Base-by-base conservation (phyloP, 2,329 filamentous ascomycete genomes). In the Bipolaris sorokiniana region DNA sequence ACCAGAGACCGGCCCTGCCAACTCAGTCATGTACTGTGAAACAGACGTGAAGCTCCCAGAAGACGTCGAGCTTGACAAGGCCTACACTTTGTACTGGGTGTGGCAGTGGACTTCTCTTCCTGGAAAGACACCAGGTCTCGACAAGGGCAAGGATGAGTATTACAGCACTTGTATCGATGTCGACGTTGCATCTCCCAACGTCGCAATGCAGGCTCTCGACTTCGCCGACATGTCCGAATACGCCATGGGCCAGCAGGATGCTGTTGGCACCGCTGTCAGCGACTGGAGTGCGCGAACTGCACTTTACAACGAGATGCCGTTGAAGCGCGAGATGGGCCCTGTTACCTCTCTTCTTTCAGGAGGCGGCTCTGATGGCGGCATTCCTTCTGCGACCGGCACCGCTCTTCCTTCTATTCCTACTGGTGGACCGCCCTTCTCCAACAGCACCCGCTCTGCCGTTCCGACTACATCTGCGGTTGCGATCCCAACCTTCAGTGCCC, bases 11-110 rank as follows among this genome's bases (percentile, higher is more conserved):
- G 38, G 16, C 18, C 67, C 69, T 7, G 70, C 69, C 33, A 73
- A 76, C 50, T 77, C 78, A 44, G 85, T 89, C 67, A 81, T 93
- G 48, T 88, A 84, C 80, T 98, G 95, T 78, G 93, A 97, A 76
- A 88, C 88, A 34, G 88, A 95, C 70, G 80, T 97, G 46, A 82
- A 88, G 69, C 80, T 99, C 13, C 95, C 95, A 0, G 71, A 80
- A 5, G 84, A 90, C 65, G 80, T 86, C 45, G 76, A 83, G n/a
- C 75, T 81, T 9, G 86, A 87, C 42, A 84, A 87, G 28, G 83
- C 83, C 26, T 91, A 93, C 74, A 94, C 92, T 3, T 78, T 97
- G 49, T 96, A 97, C 81, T 98, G 94, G 94, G 89, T 97, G 44
- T 98, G 95, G 95, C 90, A 96, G 76, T 99, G 92, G 91, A 71